Base-by-base conservation (phyloP, 129 eudicot species). In the Glebionis coronaria region DNA sequence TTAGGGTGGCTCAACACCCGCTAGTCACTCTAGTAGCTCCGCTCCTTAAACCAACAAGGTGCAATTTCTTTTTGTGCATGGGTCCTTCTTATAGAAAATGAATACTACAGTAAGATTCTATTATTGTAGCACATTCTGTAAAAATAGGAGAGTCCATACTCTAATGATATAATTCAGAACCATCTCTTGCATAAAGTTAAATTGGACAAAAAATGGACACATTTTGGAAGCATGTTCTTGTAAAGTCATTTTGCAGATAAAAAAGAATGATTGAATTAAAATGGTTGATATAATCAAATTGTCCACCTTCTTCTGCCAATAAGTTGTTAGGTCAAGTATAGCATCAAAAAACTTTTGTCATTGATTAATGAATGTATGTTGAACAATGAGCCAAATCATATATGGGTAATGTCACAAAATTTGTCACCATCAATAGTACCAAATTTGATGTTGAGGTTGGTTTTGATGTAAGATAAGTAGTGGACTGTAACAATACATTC, bases 401-500 rank as follows among this genome's bases (percentile, higher is more conserved):
- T 5, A 42, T 51, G 56, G 77, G 38, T 42, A 38, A 51, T 72
- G 61, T 52, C 46, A 49, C 20, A 16, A 67, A 56, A 66, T 56
- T n/a, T 65, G 73, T 29, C 67, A 12, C 29, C 13, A 12, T 65
- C 52, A 65, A 74, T 47, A n/a, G 44, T 14, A 25, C 62, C 73
- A 58, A 74, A 58, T 14, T 58, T 46, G 40, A 65, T 44, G 47
- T 65, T 35, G 53, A 74, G 58, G 9, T 49, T 49, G 62, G 61
- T 21, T 65, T 45, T 27, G 27, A 14, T 4, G 66, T 8, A 67
- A 38, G 62, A 67, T 67, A 75, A 59, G 62, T 67, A 67, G 68
- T 75, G 68, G 73, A 67, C 29, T 20, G 68, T 49, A 66, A 55
- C 67, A 63, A 62, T 4, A n/a, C 60, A 51, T 56, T 56, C 25